A percentile compares a stretch with the other conserved stretches of the same genome.
Conservation (phyloP, 1,284 basidiomycete species). For the Tilletia caries region DNA sequence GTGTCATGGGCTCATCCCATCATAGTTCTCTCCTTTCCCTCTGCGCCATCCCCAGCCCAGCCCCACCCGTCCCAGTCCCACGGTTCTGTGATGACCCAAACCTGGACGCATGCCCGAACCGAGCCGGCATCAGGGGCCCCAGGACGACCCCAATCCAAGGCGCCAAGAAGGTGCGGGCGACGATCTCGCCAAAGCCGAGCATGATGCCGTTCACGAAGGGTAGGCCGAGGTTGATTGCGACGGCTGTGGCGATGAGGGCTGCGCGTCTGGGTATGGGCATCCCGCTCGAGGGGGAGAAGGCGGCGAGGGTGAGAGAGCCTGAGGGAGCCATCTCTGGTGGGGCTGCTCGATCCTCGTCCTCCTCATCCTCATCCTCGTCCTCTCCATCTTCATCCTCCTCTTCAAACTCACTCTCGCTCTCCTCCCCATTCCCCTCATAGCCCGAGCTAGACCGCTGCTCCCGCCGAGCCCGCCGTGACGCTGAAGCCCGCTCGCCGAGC, state of each 20-base stretch:
- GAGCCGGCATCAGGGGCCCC: not conserved
- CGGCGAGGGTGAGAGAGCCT: constrained; percentile 43
- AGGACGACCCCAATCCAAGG: constrained; percentile 37
- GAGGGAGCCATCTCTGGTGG: constrained; percentile 30
- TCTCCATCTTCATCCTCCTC: constrained; percentile 19
- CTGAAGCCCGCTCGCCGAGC: constrained; percentile 7
- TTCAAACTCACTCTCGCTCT: constrained; percentile 16
- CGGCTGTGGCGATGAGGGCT: constrained; percentile 65
- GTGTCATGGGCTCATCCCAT: too few relatives aligned
- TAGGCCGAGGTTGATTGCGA: constrained; percentile 85
- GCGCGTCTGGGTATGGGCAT: not conserved
- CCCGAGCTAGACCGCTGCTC: constrained; percentile 15
- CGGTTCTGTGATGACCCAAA: too few relatives aligned
- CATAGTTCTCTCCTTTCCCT: too few relatives aligned
- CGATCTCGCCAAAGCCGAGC: constrained; percentile 96
- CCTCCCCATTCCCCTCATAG: constrained; percentile 24
- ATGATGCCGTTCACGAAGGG: constrained; percentile 97
- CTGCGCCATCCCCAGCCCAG: too few relatives aligned
- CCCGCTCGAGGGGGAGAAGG: constrained; percentile 32
- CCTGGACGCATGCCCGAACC: not conserved
- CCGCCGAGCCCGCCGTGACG: not conserved
- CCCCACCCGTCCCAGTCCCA: too few relatives aligned
- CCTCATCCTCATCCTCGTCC: constrained; percentile 11
- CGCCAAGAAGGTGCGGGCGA: constrained; percentile 79
- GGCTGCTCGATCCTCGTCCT: constrained; percentile 13